Evolutionary conservation across 192 early-diverging fungal species (phyloP).

Genomic region (Geranomyces michiganensis): DNA sequence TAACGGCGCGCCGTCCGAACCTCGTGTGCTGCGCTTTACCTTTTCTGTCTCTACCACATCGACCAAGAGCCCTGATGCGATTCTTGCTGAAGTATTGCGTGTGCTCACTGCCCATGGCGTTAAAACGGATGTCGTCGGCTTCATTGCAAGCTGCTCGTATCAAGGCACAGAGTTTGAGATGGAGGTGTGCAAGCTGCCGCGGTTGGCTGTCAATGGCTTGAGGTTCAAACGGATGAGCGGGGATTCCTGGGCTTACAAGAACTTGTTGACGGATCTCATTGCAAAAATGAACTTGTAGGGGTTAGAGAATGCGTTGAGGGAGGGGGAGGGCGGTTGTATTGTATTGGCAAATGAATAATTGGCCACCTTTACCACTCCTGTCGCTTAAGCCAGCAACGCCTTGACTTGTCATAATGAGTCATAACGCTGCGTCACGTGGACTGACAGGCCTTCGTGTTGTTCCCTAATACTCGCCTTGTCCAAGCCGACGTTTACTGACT

Average conservation of each 20-base stretch:
- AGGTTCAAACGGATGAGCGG: constrained; percentile 61
- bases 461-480: no score
- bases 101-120: constrained; percentile 45
- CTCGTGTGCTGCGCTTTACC: constrained; percentile 59
- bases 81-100: constrained; percentile 50
- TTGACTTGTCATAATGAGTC: no score
- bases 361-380: no score
- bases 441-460: no score
- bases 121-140: constrained; percentile 32
- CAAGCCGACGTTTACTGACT: no score
- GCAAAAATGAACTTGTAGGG: constrained; percentile 53
- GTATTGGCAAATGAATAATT: no score
- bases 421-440: no score
- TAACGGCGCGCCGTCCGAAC: constrained; percentile 38
- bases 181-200: constrained; percentile 63
- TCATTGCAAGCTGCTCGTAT: constrained; percentile 40
- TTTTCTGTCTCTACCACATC: constrained; percentile 61
- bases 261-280: constrained; percentile 56
- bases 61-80: constrained; percentile 57
- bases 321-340: no score
- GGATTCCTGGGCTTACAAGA: constrained; percentile 63
- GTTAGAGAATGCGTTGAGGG: no score
- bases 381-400: no score
- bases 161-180: constrained; percentile 63
- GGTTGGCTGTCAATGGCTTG: constrained; percentile 54